phyloP scores from a whole-genome alignment of 2,329 filamentous ascomycete genomes.

The Botrytis pseudocinerea region DNA sequence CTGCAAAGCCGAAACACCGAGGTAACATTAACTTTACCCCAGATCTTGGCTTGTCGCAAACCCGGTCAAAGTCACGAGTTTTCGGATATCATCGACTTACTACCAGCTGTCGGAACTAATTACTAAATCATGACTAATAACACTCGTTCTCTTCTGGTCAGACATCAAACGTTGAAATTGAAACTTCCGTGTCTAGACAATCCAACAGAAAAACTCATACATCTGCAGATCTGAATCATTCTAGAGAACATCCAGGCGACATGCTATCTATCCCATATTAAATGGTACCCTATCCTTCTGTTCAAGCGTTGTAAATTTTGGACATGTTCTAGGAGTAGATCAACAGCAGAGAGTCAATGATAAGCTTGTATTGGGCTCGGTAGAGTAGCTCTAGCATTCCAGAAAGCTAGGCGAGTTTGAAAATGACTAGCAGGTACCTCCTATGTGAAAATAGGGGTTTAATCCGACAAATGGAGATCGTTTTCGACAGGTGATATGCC shows the following conservation, averaged over 20 bases:
- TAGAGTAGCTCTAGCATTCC: background rate
- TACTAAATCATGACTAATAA: background rate
- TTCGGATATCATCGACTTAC: background rate
- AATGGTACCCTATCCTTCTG: background rate
- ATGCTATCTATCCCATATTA: background rate
- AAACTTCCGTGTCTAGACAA: background rate
- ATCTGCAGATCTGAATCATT: background rate
- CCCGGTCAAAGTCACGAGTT: background rate
- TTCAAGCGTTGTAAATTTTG: background rate
- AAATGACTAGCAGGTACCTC: background rate
- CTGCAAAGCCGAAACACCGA: slow-evolving; percentile 15
- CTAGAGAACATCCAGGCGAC: background rate
- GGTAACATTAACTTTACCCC: slow-evolving; percentile 5
- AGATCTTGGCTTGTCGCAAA: background rate
- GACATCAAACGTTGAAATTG: background rate
- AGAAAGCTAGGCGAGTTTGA: background rate
- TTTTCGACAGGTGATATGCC: background rate
- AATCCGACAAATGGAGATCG: background rate
- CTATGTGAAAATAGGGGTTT: background rate
- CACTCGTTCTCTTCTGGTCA: no score
- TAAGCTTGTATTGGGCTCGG: background rate
- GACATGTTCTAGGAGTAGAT: background rate
- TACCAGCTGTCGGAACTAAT: background rate
- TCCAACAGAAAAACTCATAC: background rate
- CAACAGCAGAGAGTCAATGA: background rate